Percentiles rank a stretch among this genome's conserved stretches.
These are phyloP conservation scores for Colletotrichum sidae DNA, from an alignment of 2,329 filamentous ascomycete species.

Conservation along the genomic window DNA sequence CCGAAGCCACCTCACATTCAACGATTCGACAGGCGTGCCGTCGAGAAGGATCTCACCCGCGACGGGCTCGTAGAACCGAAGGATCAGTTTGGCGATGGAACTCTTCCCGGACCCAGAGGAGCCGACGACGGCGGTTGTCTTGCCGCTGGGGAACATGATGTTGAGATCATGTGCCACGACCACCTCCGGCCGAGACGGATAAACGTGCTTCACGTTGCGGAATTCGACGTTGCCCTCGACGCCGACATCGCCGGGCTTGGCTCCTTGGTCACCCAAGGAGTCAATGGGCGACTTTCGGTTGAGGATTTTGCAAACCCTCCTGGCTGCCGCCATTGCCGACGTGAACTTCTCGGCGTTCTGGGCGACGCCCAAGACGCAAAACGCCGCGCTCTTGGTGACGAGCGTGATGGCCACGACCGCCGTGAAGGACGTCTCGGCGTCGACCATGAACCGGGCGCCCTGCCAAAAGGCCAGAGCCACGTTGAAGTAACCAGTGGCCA, in stretches of 20 bases:
- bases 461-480: no score
- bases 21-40: conserved; percentile 40
- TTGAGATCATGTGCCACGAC: conserved; percentile 72
- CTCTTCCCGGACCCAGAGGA: conserved; percentile 77
- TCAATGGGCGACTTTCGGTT: conserved; percentile 41
- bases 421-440: no score
- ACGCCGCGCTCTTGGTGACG: no score
- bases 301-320: conserved; percentile 41
- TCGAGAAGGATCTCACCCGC: conserved; percentile 45
- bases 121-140: conserved; percentile 76
- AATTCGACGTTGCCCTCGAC: conserved; percentile 61
- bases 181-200: conserved; percentile 75
- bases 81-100: conserved; percentile 74
- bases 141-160: conserved; percentile 70
- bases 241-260: background rate
- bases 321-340: conserved; percentile 39
- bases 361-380: no score
- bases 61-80: conserved; percentile 68
- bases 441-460: no score
- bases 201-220: conserved; percentile 72
- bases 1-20: conserved; percentile 46
- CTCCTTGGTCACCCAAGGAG: conserved; percentile 35
- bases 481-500: no score
- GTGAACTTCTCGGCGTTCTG: conserved; percentile 26
- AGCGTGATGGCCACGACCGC: no score